Evolutionary conservation across 1,284 basidiomycete genomes (phyloP).

Genomic region (Grifola frondosa): DNA sequence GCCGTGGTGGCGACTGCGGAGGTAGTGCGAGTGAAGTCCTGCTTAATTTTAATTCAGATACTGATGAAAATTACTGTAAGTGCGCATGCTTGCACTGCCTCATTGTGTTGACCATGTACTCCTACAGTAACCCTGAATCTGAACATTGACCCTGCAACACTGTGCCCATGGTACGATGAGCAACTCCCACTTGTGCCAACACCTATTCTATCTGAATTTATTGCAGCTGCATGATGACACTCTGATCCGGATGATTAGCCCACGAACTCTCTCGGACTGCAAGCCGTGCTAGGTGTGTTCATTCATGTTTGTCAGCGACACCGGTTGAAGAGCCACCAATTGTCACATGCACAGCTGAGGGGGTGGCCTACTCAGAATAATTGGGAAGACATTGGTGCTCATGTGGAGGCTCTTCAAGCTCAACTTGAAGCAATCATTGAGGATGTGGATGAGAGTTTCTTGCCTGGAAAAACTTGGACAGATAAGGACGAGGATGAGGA

Average conservation of each 20-base stretch:
- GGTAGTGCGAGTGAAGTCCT: no score
- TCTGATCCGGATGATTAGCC: constrained; percentile 60
- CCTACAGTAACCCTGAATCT: constrained; percentile 41
- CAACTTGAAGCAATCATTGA: constrained; percentile 48
- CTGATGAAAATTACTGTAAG: constrained; percentile 23
- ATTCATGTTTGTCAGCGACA: constrained; percentile 72
- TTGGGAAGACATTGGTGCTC: constrained; percentile 50
- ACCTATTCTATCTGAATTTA: constrained; percentile 51
- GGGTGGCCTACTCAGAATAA: constrained; percentile 75
- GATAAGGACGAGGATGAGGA: constrained; percentile 22
- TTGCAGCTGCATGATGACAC: constrained; percentile 46
- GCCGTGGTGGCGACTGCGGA: no score
- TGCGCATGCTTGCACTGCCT: not conserved
- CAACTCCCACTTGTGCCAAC: constrained; percentile 60
- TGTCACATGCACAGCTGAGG: constrained; percentile 62
- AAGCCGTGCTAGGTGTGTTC: constrained; percentile 58
- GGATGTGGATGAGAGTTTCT: constrained; percentile 36
- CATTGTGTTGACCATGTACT: constrained; percentile 15
- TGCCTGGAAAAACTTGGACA: constrained; percentile 18
- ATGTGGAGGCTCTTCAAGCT: constrained; percentile 50
- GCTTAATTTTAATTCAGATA: constrained; percentile 22
- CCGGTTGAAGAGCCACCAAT: constrained; percentile 63
- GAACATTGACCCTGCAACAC: constrained; percentile 53
- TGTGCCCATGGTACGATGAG: constrained; percentile 78
- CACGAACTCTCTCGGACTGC: constrained; percentile 62